Evolutionary conservation across 2,329 filamentous ascomycete genomes (phyloP).

Genomic region (Exophiala oligosperma): DNA sequence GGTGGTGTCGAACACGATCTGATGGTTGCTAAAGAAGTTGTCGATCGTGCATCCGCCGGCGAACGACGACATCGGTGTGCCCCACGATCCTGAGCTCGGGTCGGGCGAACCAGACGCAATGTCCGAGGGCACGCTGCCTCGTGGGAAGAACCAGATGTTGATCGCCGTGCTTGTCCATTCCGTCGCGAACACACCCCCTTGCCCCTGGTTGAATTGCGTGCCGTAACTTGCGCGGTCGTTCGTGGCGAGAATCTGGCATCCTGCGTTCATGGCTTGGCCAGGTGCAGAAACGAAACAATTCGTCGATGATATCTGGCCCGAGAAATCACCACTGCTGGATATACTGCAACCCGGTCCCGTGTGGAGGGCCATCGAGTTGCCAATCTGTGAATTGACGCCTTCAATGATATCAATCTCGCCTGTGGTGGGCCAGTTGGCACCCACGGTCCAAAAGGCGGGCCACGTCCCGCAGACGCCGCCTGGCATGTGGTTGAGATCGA

Average conservation of each 20-base stretch:
- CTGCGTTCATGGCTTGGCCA: constrained; percentile 49
- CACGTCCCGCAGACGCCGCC: constrained; percentile 68
- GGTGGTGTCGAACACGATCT: constrained; percentile 77
- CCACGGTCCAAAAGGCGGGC: constrained; percentile 67
- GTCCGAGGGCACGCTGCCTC: constrained; percentile 64
- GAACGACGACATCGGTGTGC: constrained; percentile 68
- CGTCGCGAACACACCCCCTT: constrained; percentile 71
- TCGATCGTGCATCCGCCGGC: constrained; percentile 70
- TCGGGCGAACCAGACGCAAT: constrained; percentile 61
- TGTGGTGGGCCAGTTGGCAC: constrained; percentile 65
- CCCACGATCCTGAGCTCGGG: constrained; percentile 61
- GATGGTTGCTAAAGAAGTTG: constrained; percentile 67
- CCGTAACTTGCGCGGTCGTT: constrained; percentile 59
- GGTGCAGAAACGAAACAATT: constrained; percentile 59
- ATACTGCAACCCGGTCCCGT: constrained; percentile 63
- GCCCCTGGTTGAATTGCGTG: constrained; percentile 66
- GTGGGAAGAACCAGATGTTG: constrained; percentile 79
- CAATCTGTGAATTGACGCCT: constrained; percentile 65
- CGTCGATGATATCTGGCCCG: constrained; percentile 48
- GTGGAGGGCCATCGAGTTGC: constrained; percentile 68
- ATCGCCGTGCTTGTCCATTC: constrained; percentile 76
- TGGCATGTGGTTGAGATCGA: constrained; percentile 74
- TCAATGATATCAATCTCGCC: constrained; percentile 83
- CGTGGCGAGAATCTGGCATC: constrained; percentile 59
- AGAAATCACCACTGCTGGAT: constrained; percentile 46